Evolutionary conservation across 306 rosid genomes (phyloP).

Genomic region (Luffa acutangula): DNA sequence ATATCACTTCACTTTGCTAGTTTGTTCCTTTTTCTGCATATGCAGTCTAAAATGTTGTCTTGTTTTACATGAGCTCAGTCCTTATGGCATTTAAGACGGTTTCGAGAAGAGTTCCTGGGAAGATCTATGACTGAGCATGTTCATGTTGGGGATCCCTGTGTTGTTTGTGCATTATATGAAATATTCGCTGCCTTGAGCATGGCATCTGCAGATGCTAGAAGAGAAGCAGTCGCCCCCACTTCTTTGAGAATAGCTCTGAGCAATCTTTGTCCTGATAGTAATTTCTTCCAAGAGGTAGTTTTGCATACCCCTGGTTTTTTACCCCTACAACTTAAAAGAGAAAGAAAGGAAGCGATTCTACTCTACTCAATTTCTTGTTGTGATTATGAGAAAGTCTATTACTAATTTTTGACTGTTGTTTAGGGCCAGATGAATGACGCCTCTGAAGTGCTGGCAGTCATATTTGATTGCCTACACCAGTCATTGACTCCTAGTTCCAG

Average conservation of each 20-base stretch:
- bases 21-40: not conserved
- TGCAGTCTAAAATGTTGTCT: constrained; percentile 20
- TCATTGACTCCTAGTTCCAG: constrained; percentile 53
- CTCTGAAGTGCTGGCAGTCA: constrained; percentile 83
- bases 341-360: not conserved
- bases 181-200: constrained; percentile 55
- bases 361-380: not conserved
- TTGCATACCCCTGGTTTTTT: not conserved
- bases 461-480: constrained; percentile 85
- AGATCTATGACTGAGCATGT: constrained; percentile 67
- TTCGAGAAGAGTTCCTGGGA: constrained; percentile 70
- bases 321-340: not conserved
- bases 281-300: constrained; percentile 88
- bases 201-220: constrained; percentile 49
- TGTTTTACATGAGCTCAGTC: constrained; percentile 49
- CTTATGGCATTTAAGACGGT: constrained; percentile 76
- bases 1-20: not conserved
- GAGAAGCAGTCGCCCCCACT: constrained; percentile 87
- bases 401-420: constrained; percentile 14
- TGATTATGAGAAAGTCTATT: not conserved
- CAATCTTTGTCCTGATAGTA: constrained; percentile 78
- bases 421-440: constrained; percentile 99
- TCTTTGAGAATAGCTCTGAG: constrained; percentile 88
- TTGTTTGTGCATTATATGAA: constrained; percentile 82
- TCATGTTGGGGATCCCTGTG: constrained; percentile 92